phyloP scores from a whole-genome alignment of 306 rosid genomes.

The Purshia tridentata region DNA sequence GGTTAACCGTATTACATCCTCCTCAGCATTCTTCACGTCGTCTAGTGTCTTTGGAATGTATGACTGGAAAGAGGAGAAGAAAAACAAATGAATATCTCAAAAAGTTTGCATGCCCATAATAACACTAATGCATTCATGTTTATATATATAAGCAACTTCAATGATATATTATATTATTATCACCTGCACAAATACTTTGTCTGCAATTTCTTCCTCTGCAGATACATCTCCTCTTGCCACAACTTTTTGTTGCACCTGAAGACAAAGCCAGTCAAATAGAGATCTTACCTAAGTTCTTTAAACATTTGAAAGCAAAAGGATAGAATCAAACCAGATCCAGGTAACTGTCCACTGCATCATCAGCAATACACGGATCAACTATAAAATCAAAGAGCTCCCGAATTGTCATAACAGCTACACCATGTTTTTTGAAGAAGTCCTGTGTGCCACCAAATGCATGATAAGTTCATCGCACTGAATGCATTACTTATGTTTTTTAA shows the following conservation, averaged over 20 bases:
- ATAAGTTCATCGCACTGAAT: slow-evolving; percentile 4
- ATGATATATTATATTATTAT: neutral
- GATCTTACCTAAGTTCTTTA: neutral
- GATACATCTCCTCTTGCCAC: slow-evolving; percentile 61
- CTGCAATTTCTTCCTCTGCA: slow-evolving; percentile 83
- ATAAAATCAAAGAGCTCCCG: slow-evolving; percentile 85
- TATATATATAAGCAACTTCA: neutral
- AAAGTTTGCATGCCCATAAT: neutral
- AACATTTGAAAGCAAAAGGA: neutral
- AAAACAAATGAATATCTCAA: neutral
- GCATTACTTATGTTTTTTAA: neutral
- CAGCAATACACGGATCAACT: slow-evolving; percentile 77
- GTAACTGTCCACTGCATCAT: slow-evolving; percentile 69
- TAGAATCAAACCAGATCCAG: slow-evolving; percentile 63
- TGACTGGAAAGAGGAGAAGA: slow-evolving; percentile 43
- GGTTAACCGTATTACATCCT: slow-evolving; percentile 60
- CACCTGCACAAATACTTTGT: slow-evolving; percentile 75
- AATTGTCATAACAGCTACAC: slow-evolving; percentile 90
- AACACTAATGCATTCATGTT: neutral
- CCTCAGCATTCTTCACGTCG: slow-evolving; percentile 71
- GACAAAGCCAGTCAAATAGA: neutral
- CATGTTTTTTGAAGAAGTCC: slow-evolving; percentile 81
- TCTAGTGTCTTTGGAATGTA: slow-evolving; percentile 77
- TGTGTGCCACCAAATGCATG: slow-evolving; percentile 36
- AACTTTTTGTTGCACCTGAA: slow-evolving; percentile 63